These are phyloP conservation scores for Globisporangium splendens DNA, from an alignment of 352 stramenopile genomes.

Conservation along the genomic window DNA sequence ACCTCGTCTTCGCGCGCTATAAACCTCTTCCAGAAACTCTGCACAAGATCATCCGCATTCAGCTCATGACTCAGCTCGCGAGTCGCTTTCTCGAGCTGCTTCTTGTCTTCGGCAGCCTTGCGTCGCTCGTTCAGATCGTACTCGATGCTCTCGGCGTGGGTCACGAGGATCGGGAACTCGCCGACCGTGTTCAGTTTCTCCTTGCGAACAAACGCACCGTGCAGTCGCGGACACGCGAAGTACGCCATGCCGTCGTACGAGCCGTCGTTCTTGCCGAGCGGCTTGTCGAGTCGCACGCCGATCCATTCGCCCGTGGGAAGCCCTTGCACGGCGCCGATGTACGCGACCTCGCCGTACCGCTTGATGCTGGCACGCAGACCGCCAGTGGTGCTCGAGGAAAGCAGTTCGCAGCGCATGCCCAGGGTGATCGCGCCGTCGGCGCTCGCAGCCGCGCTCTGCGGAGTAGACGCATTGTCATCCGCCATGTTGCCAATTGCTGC, in stretches of 20 bases:
- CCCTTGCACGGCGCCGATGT: constrained; percentile 47
- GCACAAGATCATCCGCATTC: constrained; percentile 48
- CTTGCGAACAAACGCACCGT: constrained; percentile 64
- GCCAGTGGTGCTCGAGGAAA: constrained; percentile 23
- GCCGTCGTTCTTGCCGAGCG: constrained; percentile 75
- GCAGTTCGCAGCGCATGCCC: constrained; percentile 54
- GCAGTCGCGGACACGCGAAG: constrained; percentile 54
- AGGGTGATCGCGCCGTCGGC: constrained; percentile 15
- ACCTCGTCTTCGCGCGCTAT: constrained; percentile 46
- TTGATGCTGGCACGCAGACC: constrained; percentile 58
- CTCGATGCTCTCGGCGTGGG: constrained; percentile 47
- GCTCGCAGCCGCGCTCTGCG: neutral
- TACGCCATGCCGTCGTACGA: constrained; percentile 45
- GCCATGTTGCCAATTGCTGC: too few relatives aligned
- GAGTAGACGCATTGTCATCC: too few relatives aligned
- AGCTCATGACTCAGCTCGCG: constrained; percentile 30
- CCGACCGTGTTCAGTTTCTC: constrained; percentile 53
- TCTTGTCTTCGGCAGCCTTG: constrained; percentile 33
- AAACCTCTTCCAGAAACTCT: constrained; percentile 66
- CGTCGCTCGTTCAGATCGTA: constrained; percentile 49
- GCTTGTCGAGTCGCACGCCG: constrained; percentile 69
- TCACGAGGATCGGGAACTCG: constrained; percentile 48
- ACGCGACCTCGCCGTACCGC: constrained; percentile 64
- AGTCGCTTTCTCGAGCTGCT: constrained; percentile 13
- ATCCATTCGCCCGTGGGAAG: constrained; percentile 65